phyloP scores from a whole-genome alignment of 208 protist species.

The Crithidia acanthocephali region DNA sequence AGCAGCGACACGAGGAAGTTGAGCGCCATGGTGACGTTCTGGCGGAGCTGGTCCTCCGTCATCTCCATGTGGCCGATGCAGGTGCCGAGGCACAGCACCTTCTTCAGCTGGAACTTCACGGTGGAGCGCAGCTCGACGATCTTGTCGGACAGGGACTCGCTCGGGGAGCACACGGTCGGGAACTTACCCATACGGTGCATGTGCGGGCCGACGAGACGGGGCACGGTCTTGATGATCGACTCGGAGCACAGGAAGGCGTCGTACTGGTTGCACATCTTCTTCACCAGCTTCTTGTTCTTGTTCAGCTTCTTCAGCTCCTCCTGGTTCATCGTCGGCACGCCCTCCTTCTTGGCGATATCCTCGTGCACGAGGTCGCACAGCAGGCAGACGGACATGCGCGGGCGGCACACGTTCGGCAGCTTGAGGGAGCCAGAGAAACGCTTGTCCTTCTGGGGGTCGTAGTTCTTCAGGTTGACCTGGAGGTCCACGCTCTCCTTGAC shows the following conservation, averaged over 20 bases:
- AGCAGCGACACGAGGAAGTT: conserved; percentile 99
- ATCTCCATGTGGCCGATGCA: conserved; percentile 98
- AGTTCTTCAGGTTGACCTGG: conserved; percentile 99
- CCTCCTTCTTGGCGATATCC: conserved; percentile 94
- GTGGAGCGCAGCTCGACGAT: conserved; percentile 95
- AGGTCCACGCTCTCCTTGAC: conserved; percentile 99
- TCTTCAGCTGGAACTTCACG: conserved; percentile 99
- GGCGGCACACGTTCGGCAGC: conserved; percentile 95
- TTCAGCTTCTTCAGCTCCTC: conserved; percentile 99
- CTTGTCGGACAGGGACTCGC: conserved; percentile 95
- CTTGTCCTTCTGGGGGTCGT: conserved; percentile 99
- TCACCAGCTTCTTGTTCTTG: conserved; percentile 99
- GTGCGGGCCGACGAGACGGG: conserved; percentile 95
- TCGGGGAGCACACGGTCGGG: conserved; percentile 94
- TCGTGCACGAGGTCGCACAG: conserved; percentile 97
- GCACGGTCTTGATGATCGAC: conserved; percentile 98
- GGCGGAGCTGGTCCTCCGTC: conserved; percentile 94
- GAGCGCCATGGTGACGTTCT: conserved; percentile 97
- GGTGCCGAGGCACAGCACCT: conserved; percentile 98
- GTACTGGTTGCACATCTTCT: conserved; percentile 99
- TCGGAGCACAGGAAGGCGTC: conserved; percentile 98
- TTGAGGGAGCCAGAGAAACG: conserved; percentile 98
- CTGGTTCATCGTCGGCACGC: conserved; percentile 95
- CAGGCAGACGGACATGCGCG: conserved; percentile 96
- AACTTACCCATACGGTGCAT: conserved; percentile 99